Evolutionary conservation across 441 rosid genomes (phyloP).

Genomic region (Eutrema salsugineum): DNA sequence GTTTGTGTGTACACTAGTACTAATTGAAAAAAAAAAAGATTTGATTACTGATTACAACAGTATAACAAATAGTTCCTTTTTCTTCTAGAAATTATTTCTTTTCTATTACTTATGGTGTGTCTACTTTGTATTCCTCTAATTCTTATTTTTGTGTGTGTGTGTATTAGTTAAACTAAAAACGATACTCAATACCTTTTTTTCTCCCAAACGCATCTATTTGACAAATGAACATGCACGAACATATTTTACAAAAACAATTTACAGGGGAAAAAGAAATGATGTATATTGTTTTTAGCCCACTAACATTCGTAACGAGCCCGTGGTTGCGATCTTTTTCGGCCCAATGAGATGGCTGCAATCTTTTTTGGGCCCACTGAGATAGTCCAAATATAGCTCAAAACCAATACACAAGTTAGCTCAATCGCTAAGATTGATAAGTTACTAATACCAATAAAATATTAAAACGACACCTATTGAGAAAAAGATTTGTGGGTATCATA

Average conservation of each 20-base stretch:
- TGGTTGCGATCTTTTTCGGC: not conserved
- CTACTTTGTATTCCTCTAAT: not conserved
- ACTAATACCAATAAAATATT: not conserved
- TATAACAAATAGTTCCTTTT: not conserved
- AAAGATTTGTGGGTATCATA: not conserved
- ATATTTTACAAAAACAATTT: too few species aligned
- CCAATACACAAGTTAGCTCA: not conserved
- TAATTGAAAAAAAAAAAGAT: not conserved
- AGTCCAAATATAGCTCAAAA: not conserved
- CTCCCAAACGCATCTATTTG: too few species aligned
- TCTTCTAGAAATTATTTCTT: not conserved
- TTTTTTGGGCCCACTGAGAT: too few species aligned
- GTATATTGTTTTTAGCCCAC: too few species aligned
- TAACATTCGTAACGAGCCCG: not conserved
- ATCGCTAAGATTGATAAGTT: not conserved
- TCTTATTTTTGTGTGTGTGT: not conserved
- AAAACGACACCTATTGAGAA: not conserved
- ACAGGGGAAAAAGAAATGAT: too few species aligned
- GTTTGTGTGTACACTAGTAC: not conserved
- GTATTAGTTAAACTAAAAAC: not conserved
- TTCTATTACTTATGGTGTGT: not conserved
- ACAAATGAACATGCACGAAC: too few species aligned
- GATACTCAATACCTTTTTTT: too few species aligned
- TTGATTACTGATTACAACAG: not conserved
- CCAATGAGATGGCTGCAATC: not conserved